phyloP scores from a whole-genome alignment of 768 basidiomycete species.

The Hygrophorus pudorinus region DNA sequence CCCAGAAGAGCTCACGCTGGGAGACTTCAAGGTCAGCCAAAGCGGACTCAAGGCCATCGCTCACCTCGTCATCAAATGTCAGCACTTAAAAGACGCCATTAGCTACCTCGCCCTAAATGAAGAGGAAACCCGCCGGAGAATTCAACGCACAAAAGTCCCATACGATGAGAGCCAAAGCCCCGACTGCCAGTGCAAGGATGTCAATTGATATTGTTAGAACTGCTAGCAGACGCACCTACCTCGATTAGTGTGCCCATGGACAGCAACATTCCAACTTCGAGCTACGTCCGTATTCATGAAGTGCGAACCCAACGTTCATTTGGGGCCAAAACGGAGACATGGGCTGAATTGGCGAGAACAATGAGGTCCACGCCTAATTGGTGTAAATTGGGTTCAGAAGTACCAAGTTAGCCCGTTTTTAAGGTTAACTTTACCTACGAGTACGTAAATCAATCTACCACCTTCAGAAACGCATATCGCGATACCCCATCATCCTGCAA shows the following conservation, averaged over 20 bases:
- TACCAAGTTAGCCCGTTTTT: no score
- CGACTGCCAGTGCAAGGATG: background rate
- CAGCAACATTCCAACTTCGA: background rate
- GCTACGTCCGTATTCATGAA: no score
- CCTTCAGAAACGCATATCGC: slow-evolving; percentile 39
- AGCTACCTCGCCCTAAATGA: background rate
- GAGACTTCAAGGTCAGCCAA: background rate
- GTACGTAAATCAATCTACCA: slow-evolving; percentile 9
- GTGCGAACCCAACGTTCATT: no score
- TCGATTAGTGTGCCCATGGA: background rate
- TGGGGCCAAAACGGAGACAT: no score
- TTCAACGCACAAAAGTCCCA: background rate
- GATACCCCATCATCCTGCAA: slow-evolving; percentile 49
- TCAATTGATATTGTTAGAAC: background rate
- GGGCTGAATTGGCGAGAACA: no score
- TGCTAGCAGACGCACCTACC: background rate
- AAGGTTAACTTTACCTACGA: no score
- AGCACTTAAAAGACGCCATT: background rate
- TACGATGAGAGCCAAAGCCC: background rate
- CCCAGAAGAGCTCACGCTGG: slow-evolving; percentile 2
- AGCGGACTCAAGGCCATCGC: background rate
- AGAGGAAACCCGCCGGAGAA: background rate
- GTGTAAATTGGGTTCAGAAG: no score
- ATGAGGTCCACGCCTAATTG: no score
- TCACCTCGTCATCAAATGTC: slow-evolving; percentile 3